phyloP scores from a whole-genome alignment of 78 protist species.

The Protostelium mycophagum region DNA sequence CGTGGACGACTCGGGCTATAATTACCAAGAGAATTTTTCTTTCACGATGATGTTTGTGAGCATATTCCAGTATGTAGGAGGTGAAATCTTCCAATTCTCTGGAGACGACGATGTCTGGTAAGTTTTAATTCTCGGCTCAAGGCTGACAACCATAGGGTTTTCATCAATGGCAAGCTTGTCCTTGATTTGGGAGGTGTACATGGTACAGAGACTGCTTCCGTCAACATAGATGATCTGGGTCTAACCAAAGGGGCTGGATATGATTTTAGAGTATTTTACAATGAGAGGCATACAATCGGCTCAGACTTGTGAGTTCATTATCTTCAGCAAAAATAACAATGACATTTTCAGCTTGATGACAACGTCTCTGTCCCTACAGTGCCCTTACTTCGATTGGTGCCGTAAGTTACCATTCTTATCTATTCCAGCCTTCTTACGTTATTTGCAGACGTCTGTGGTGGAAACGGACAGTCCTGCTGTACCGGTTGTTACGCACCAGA shows the following conservation, averaged over 20 bases:
- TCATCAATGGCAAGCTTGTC: slow-evolving; percentile 22
- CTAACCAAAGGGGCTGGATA: slow-evolving; percentile 12
- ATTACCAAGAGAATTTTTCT: not conserved
- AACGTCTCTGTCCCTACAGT: not conserved
- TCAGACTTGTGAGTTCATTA: not conserved
- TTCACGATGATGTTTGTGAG: not conserved
- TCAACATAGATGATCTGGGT: not conserved
- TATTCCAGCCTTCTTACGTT: too few species aligned
- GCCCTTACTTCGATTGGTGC: not conserved
- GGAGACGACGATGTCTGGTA: slow-evolving; percentile 44
- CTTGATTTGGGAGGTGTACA: slow-evolving; percentile 13
- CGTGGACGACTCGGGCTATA: not conserved
- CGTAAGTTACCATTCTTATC: not conserved
- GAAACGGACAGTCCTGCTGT: not conserved
- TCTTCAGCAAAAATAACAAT: not conserved
- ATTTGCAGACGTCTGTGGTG: not conserved
- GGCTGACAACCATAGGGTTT: slow-evolving; percentile 3
- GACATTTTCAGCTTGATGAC: not conserved
- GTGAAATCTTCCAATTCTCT: slow-evolving; percentile 13
- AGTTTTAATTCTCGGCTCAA: not conserved
- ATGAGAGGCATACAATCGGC: not conserved
- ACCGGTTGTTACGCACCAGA: not conserved
- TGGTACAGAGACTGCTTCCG: not conserved
- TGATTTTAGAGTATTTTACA: not conserved
- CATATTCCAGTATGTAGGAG: slow-evolving; percentile 6